Conservation (phyloP, 306 rosid genomes). For the Trifolium dubium region DNA sequence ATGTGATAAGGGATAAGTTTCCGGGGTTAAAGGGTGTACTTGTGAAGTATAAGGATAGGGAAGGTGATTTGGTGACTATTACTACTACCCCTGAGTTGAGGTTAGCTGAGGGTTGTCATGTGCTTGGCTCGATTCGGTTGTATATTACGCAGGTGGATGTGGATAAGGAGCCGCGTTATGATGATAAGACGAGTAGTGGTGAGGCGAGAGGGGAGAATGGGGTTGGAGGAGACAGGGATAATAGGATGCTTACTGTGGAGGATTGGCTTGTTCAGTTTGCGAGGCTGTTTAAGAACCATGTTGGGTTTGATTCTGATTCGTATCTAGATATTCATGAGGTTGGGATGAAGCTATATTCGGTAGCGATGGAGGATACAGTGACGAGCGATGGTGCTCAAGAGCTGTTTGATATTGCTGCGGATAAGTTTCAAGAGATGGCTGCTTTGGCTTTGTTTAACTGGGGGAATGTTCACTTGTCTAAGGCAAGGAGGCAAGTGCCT, state of each 20-base stretch:
- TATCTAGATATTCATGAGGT: slow-evolving; percentile 89
- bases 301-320: slow-evolving; percentile 85
- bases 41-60: slow-evolving; percentile 82
- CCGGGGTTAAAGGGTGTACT: slow-evolving; percentile 82
- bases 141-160: slow-evolving; percentile 63
- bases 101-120: slow-evolving; percentile 66
- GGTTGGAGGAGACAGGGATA: slow-evolving; percentile 42
- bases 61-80: slow-evolving; percentile 93
- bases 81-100: slow-evolving; percentile 71
- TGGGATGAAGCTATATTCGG: slow-evolving; percentile 83
- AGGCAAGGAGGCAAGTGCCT: slow-evolving; percentile 69
- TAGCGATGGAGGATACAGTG: slow-evolving; percentile 82
- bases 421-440: slow-evolving; percentile 91
- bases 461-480: slow-evolving; percentile 92
- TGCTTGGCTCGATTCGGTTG: slow-evolving; percentile 65
- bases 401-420: slow-evolving; percentile 76
- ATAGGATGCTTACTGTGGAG: slow-evolving; percentile 55
- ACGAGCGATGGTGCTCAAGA: slow-evolving; percentile 76
- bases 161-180: slow-evolving; percentile 67
- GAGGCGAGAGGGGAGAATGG: slow-evolving; percentile 47
- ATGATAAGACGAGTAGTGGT: slow-evolving; percentile 50
- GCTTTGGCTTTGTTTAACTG: slow-evolving; percentile 90
- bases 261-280: slow-evolving; percentile 97
- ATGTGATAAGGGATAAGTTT: slow-evolving; percentile 66
- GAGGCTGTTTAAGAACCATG: slow-evolving; percentile 90